Conservation (phyloP, 495 filamentous ascomycete species). For the Aspergillus egyptiacus region DNA sequence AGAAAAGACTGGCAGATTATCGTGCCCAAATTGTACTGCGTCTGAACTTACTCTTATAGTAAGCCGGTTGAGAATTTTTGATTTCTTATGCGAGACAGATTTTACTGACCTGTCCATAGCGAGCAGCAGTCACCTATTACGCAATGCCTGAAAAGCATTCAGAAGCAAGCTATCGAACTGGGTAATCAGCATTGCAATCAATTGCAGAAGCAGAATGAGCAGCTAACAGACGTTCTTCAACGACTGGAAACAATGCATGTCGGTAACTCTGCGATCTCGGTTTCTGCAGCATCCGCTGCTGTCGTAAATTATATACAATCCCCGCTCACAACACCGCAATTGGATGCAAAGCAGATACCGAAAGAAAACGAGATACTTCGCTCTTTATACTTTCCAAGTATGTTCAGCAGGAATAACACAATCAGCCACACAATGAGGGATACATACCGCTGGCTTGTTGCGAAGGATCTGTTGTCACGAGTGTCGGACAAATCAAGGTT, state of each 20-base stretch:
- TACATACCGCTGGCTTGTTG: background rate
- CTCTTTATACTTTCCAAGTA: background rate
- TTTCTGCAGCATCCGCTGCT: background rate
- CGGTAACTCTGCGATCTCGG: background rate
- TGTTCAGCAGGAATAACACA: background rate
- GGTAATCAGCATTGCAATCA: background rate
- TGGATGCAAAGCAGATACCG: background rate
- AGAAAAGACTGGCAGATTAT: background rate
- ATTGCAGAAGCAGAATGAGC: background rate
- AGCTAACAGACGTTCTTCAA: background rate
- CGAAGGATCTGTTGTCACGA: background rate
- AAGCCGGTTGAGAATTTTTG: background rate
- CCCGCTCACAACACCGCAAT: background rate
- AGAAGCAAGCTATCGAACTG: background rate
- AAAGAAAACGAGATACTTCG: background rate
- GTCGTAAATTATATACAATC: background rate
- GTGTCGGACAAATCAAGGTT: no score
- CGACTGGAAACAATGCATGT: background rate
- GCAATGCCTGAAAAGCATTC: background rate
- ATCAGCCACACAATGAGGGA: background rate
- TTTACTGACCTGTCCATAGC: background rate
- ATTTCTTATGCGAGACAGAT: background rate
- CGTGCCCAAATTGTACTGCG: background rate
- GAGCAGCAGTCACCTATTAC: background rate
- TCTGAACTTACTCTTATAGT: background rate